Evolutionary conservation across 192 early-diverging fungal species (phyloP).

Genomic region (Gonapodya sp.): DNA sequence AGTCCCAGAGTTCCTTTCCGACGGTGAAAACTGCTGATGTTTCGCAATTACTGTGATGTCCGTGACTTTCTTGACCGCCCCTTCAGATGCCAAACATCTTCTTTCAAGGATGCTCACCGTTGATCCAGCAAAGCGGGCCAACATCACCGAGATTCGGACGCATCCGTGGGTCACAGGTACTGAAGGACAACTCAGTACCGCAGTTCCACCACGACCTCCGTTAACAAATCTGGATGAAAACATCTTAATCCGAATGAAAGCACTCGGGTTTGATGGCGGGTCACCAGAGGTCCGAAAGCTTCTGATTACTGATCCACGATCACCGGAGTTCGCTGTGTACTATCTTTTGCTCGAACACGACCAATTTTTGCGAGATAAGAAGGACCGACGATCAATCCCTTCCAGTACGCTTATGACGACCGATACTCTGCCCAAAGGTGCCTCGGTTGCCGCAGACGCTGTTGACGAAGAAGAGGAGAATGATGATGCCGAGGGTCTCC

Average conservation of each 20-base stretch:
- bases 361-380: neutral
- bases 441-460: neutral
- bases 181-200: neutral
- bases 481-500: neutral
- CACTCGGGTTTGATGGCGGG: neutral
- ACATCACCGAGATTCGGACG: conserved; percentile 66
- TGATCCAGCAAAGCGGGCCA: conserved; percentile 66
- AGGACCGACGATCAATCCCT: neutral
- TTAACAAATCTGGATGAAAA: neutral
- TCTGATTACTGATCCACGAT: neutral
- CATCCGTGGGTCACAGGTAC: conserved; percentile 71
- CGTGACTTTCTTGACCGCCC: too few relatives aligned
- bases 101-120: conserved; percentile 80
- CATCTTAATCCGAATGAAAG: neutral
- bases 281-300: neutral
- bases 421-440: neutral
- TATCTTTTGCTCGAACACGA: neutral
- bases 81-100: conserved; percentile 72
- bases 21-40: too few relatives aligned
- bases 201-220: neutral
- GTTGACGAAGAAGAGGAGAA: neutral
- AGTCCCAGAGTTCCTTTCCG: neutral
- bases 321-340: neutral
- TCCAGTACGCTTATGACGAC: neutral
- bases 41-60: too few relatives aligned